Evolutionary conservation across 192 early-diverging fungal genomes (phyloP).

Genomic region (Diversispora eburnea): DNA sequence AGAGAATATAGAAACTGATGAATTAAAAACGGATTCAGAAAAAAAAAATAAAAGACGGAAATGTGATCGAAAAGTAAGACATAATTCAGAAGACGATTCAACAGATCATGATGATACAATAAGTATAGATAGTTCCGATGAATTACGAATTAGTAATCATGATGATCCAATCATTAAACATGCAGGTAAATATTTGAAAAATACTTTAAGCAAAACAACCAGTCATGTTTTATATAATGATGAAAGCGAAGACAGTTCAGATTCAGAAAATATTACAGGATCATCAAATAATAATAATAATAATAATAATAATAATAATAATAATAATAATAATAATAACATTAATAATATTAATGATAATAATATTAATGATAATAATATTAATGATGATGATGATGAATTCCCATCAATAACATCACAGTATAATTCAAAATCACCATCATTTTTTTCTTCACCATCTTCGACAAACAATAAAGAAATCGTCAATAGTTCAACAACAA

Average conservation of each 20-base stretch:
- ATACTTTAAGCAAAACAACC: neutral
- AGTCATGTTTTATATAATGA: conserved; percentile 18
- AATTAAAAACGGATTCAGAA: neutral
- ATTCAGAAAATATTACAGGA: neutral
- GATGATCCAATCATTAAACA: conserved; percentile 18
- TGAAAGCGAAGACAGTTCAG: conserved; percentile 7
- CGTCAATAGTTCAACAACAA: neutral
- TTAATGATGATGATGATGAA: too few species aligned
- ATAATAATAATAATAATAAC: too few species aligned
- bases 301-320: too few species aligned
- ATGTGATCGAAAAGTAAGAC: neutral
- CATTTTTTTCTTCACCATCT: neutral
- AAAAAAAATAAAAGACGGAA: conserved; percentile 6
- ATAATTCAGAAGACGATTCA: neutral
- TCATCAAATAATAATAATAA: neutral
- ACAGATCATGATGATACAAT: neutral
- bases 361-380: too few species aligned
- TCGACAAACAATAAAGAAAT: neutral
- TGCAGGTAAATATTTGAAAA: conserved; percentile 12
- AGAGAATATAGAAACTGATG: conserved; percentile 5
- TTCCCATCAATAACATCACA: too few species aligned
- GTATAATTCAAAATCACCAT: neutral
- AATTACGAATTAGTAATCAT: conserved; percentile 11
- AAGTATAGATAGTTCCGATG: conserved; percentile 7
- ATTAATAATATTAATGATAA: too few species aligned